Conservation (phyloP, 768 basidiomycete genomes). For the Phlegmacium glaucopus region DNA sequence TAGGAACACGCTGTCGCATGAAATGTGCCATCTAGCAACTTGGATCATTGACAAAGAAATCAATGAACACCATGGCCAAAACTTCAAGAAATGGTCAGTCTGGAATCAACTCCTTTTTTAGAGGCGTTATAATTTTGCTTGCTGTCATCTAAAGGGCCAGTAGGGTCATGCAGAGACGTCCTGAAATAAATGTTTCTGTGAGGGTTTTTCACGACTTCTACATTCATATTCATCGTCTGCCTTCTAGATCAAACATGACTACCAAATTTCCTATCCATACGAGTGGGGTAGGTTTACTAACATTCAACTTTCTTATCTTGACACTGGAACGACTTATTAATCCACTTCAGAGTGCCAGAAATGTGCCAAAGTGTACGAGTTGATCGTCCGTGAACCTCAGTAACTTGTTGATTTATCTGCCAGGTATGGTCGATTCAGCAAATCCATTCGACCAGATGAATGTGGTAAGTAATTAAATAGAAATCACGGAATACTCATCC, state of each 20-base stretch:
- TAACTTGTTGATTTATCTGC: constrained; percentile 1
- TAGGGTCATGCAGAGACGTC: constrained; percentile 63
- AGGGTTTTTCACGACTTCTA: constrained; percentile 1
- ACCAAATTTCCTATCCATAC: constrained; percentile 71
- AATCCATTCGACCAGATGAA: constrained; percentile 65
- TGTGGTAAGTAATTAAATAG: constrained; percentile 38
- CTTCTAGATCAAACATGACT: constrained; percentile 65
- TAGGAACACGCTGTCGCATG: constrained; percentile 79
- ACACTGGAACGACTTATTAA: constrained; percentile 3
- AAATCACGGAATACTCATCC: background rate
- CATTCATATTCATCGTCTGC: background rate
- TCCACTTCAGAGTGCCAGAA: constrained; percentile 50
- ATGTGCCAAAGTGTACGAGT: constrained; percentile 58
- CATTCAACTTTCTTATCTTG: background rate
- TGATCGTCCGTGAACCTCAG: background rate
- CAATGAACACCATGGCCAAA: constrained; percentile 68
- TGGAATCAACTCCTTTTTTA: background rate
- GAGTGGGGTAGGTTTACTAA: constrained; percentile 59
- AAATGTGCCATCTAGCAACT: constrained; percentile 89
- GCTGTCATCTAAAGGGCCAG: constrained; percentile 46
- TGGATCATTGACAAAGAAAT: constrained; percentile 77
- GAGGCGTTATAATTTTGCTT: background rate
- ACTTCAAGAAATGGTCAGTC: constrained; percentile 70
- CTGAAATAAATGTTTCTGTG: constrained; percentile 73
- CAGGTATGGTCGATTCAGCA: constrained; percentile 74